Percentiles rank a stretch among this genome's conserved stretches.
Conservation (phyloP, 805 yeast species). For the Yamadazyma phyllophila region DNA sequence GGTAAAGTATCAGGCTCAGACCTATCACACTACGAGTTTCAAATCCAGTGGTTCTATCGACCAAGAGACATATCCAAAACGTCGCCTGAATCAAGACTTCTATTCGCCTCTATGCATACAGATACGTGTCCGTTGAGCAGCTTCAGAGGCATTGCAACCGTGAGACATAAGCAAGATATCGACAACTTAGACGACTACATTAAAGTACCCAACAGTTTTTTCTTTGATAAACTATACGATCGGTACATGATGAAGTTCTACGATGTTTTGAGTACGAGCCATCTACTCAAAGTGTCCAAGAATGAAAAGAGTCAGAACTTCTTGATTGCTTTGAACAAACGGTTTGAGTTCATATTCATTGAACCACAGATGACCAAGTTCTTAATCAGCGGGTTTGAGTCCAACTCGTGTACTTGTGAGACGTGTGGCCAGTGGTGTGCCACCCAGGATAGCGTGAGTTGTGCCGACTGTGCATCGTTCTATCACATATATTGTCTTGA, state of each 20-base stretch:
- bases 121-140: constrained; percentile 77
- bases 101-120: constrained; percentile 83
- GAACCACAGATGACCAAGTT: constrained; percentile 68
- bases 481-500: constrained; percentile 84
- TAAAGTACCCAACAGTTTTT: constrained; percentile 65
- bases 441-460: constrained; percentile 63
- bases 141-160: constrained; percentile 72
- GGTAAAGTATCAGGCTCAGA: constrained; percentile 37
- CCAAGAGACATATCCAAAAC: constrained; percentile 78
- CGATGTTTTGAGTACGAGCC: constrained; percentile 65
- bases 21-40: constrained; percentile 44
- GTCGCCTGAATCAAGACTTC: constrained; percentile 65
- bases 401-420: constrained; percentile 55
- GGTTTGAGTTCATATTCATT: constrained; percentile 72
- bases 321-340: constrained; percentile 57
- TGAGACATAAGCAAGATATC: constrained; percentile 67
- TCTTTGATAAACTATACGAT: constrained; percentile 83
- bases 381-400: constrained; percentile 58
- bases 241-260: constrained; percentile 80
- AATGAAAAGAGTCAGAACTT: constrained; percentile 55
- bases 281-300: constrained; percentile 35
- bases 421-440: constrained; percentile 85
- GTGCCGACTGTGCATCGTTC: constrained; percentile 69
- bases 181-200: constrained; percentile 55
- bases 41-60: constrained; percentile 88